phyloP scores from a whole-genome alignment of 2,329 filamentous ascomycete genomes.

The Sphaerulina populicola region DNA sequence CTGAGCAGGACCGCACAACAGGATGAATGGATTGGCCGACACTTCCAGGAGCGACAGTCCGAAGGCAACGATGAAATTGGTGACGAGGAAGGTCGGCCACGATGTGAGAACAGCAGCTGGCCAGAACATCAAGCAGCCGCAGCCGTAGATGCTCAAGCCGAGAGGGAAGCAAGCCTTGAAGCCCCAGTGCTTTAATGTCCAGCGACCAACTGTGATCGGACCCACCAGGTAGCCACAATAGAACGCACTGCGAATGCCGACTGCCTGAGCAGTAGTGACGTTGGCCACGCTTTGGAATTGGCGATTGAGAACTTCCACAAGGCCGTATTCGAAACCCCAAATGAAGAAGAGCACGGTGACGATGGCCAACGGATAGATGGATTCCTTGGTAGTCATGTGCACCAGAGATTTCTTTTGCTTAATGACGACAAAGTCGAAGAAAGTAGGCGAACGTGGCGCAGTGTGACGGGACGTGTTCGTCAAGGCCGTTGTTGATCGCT shows the following conservation, averaged over 20 bases:
- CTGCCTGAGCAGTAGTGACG: conserved; percentile 54
- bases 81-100: conserved; percentile 52
- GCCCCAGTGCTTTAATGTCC: conserved; percentile 50
- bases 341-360: conserved; percentile 78
- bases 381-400: conserved; percentile 54
- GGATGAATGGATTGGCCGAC: conserved; percentile 54
- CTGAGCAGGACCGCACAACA: conserved; percentile 52
- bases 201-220: conserved; percentile 56
- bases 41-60: conserved; percentile 54
- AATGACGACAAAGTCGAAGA: conserved; percentile 73
- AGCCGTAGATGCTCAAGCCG: conserved; percentile 55
- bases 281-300: conserved; percentile 56
- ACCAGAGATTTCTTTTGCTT: conserved; percentile 62
- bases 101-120: conserved; percentile 55
- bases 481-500: conserved; percentile 34
- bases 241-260: conserved; percentile 62
- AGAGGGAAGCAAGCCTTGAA: conserved; percentile 56
- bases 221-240: conserved; percentile 65
- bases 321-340: conserved; percentile 84
- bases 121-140: conserved; percentile 55
- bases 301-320: conserved; percentile 72
- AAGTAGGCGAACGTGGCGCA: conserved; percentile 39
- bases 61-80: conserved; percentile 55
- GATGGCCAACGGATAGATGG: conserved; percentile 61
- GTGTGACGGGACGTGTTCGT: conserved; percentile 36